These are phyloP conservation scores for Phyllosticta citrichinensis DNA, from an alignment of 2,329 filamentous ascomycete species.

Conservation along the genomic window DNA sequence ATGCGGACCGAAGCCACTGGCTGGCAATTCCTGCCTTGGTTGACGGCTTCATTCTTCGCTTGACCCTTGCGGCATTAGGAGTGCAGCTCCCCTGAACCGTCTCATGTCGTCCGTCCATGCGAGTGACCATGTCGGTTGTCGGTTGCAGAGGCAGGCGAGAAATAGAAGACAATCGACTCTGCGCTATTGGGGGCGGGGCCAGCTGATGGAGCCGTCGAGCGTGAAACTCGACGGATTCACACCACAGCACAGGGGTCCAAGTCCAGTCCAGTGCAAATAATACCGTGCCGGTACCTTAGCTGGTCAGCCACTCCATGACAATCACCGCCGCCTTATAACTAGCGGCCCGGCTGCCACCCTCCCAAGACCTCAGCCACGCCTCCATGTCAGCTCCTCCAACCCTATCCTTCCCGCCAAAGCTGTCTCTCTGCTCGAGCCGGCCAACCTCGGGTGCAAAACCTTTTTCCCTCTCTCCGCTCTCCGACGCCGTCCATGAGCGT, in stretches of 20 bases:
- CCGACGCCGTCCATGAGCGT: background rate
- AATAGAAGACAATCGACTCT: background rate
- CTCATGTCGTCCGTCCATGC: too few species aligned
- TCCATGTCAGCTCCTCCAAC: background rate
- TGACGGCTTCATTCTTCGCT: background rate
- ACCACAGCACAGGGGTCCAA: background rate
- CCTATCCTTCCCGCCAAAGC: background rate
- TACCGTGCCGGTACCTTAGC: too few species aligned
- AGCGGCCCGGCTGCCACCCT: background rate
- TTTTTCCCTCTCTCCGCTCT: background rate
- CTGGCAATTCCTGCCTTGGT: background rate
- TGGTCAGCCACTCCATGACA: slow-evolving; percentile 8
- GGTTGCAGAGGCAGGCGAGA: too few species aligned
- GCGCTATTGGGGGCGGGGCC: background rate
- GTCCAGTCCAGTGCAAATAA: background rate
- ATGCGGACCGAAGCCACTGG: background rate
- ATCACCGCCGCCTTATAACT: slow-evolving; percentile 5
- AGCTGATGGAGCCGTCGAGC: background rate
- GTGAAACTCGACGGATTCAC: background rate
- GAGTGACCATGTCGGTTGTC: too few species aligned
- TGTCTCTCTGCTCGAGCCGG: background rate
- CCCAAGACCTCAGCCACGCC: background rate
- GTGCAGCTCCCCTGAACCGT: too few species aligned
- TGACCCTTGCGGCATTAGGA: too few species aligned
- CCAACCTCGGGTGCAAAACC: background rate